Conservation (phyloP, 331 rosid species). For the Dryas integrifolia region DNA sequence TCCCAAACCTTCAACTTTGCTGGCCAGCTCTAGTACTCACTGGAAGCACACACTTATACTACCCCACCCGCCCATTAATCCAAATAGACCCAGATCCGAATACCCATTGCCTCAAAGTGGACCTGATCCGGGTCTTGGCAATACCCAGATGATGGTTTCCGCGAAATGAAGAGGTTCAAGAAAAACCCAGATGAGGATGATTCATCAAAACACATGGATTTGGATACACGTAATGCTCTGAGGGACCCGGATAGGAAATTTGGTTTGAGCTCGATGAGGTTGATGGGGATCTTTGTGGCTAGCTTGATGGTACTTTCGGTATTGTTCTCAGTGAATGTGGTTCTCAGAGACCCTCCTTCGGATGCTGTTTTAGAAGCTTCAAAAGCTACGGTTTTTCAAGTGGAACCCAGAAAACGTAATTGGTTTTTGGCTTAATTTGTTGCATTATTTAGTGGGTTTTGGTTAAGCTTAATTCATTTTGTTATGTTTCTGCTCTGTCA, state of each 20-base stretch:
- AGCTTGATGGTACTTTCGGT: constrained; percentile 56
- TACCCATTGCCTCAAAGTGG: constrained; percentile 4
- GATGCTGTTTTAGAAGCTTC: constrained; percentile 47
- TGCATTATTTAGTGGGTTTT: neutral
- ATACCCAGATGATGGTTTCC: constrained; percentile 40
- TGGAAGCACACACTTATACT: neutral
- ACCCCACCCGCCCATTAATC: constrained; percentile 7
- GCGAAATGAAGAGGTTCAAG: constrained; percentile 46
- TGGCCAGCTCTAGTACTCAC: neutral
- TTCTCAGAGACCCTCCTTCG: constrained; percentile 67
- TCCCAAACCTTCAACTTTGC: neutral
- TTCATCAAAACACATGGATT: constrained; percentile 23
- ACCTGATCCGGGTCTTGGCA: constrained; percentile 4
- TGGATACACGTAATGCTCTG: constrained; percentile 26
- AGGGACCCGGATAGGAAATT: constrained; percentile 36
- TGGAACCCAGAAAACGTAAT: constrained; percentile 36
- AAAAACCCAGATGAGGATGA: constrained; percentile 32
- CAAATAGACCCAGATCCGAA: constrained; percentile 21
- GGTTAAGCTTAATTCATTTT: neutral
- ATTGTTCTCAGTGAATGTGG: constrained; percentile 56
- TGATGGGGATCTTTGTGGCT: constrained; percentile 55
- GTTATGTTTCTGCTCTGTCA: neutral
- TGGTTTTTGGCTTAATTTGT: constrained; percentile 9
- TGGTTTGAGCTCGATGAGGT: constrained; percentile 40
- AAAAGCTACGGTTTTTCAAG: constrained; percentile 30